Evolutionary conservation across 192 early-diverging fungal species (phyloP), one percentile per base, ranked within the genome.

Genomic region (Dissophora globulifera): DNA sequence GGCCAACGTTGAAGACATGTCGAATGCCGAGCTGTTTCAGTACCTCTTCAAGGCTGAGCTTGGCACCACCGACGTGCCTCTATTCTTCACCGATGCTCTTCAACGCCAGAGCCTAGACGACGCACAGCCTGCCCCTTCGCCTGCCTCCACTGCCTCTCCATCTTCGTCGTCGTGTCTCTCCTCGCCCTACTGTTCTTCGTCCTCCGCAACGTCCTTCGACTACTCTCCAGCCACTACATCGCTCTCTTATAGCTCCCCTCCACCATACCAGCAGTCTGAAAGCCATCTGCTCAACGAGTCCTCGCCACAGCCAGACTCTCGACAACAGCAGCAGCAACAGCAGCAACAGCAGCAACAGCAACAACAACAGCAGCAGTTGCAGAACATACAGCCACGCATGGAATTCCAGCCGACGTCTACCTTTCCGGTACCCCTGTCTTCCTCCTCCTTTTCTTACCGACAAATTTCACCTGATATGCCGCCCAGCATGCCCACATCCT

Each of bases 21-120:
- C 72, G 27, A 76, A 76, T 41, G 63, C 72, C n/a, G 72, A 76
- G 53, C 50, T 76, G 26, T 76, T 76, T 64, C 72, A 76, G 58
- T 76, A 62, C n/a, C 72, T 76, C 58, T 76, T 76, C 72, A 76
- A 66, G 58, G 72, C 72, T 45, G 72, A 76, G 52, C 63, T 76
- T 45, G 63, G 52, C 62, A 13, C 61, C 62, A 13, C 61, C 9
- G 70, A 65, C 27, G 16, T 65, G 32, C 45, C 57, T 22, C 46
- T 30, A 2, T 25, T 61, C 29, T 29, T 56, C 38, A 60, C 46
- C 32, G 41, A 64, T 15, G 35, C 22, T 58, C 49, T 30, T 65
- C 23, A 22, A 47, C n/a, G 46, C 38, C n/a, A 10, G 10, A 25
- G 33, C 61, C n/a, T 49, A 26, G 6, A 29, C 56, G 26, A 27